phyloP scores from a whole-genome alignment of 75 land plant species.

The Azolla pinnata region DNA sequence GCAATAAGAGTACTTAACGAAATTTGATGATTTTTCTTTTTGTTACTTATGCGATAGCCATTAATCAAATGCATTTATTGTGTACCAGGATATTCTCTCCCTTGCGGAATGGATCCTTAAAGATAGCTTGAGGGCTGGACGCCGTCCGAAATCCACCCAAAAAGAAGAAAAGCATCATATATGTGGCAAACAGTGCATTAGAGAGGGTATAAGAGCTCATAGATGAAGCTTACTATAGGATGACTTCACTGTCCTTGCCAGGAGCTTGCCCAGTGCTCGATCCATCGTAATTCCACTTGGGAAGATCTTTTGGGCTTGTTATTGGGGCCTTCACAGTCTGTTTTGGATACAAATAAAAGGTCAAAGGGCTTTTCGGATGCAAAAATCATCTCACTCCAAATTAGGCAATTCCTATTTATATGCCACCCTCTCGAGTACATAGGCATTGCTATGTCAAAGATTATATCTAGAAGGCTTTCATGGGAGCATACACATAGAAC shows the following conservation, averaged over 20 bases:
- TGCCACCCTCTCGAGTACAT: too few species aligned
- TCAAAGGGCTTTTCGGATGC: too few species aligned
- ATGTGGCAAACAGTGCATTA: not conserved
- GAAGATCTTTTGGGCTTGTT: constrained; percentile 61
- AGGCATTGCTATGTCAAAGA: too few species aligned
- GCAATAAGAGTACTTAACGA: too few species aligned
- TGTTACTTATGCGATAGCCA: too few species aligned
- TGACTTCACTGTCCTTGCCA: constrained; percentile 93
- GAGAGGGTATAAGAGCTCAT: not conserved
- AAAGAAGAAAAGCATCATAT: not conserved
- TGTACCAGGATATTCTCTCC: constrained; percentile 85
- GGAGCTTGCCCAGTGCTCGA: constrained; percentile 98
- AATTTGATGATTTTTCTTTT: not conserved
- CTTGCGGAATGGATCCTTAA: constrained; percentile 87
- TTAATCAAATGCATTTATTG: not conserved
- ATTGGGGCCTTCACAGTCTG: constrained; percentile 71
- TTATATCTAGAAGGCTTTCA: too few species aligned
- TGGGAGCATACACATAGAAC: too few species aligned
- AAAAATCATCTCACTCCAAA: too few species aligned
- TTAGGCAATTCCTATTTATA: too few species aligned
- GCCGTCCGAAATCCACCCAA: not conserved
- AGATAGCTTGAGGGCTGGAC: constrained; percentile 83
- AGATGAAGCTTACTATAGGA: constrained; percentile 52
- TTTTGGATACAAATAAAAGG: constrained; percentile 5
- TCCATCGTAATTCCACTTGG: constrained; percentile 96